Evolutionary conservation across 768 basidiomycete species (phyloP), one percentile per base, ranked within the genome.

Genomic region (Melanogaster broomeanus): DNA sequence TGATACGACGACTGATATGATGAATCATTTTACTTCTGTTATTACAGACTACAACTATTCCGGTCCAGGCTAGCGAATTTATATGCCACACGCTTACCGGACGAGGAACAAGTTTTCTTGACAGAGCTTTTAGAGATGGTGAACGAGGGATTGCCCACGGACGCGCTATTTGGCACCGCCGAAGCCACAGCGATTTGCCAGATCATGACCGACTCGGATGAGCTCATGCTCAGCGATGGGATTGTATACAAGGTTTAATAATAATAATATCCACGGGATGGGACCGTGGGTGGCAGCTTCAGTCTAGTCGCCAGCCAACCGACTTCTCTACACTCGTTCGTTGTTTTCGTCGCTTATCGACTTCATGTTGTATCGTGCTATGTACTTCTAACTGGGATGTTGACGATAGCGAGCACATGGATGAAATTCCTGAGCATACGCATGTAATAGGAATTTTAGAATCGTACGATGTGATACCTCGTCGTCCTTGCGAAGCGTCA

Each of bases 191-290:
- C 77, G 48, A 83, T 85, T 21, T 85, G 87, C 51, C 76, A 82
- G 56, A 69, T 75, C 31, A 97, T 98, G 95, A 78, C 80, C 24
- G 85, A 87, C 61, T 59, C 61, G 15, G 70, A 72, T 48, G 88
- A 95, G 69, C 74, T 98, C 55, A 92, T 97, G 90, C 77, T 93
- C 61, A 88, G 87, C 57, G 91, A 90, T 28, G 89, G 87, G 28
- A 84, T 91, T 50, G 80, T 95, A 47, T 95, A 95, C 74, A 92
- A 85, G 69, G 82, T 93, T 50, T 92, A 74, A 71, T 49, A 49
- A 41, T 41, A 12, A 30, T 31, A 31, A 5, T 13, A 15, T 12
- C 39, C 19, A 43, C 40, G 45, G 37, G 42, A 51, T 30, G 12
- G 46, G 46, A 16, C 9, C n/a, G 31, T 40, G 21, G 30, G 44